Conservation (phyloP, 192 early-diverging fungal species). For the Podila epicladia region DNA sequence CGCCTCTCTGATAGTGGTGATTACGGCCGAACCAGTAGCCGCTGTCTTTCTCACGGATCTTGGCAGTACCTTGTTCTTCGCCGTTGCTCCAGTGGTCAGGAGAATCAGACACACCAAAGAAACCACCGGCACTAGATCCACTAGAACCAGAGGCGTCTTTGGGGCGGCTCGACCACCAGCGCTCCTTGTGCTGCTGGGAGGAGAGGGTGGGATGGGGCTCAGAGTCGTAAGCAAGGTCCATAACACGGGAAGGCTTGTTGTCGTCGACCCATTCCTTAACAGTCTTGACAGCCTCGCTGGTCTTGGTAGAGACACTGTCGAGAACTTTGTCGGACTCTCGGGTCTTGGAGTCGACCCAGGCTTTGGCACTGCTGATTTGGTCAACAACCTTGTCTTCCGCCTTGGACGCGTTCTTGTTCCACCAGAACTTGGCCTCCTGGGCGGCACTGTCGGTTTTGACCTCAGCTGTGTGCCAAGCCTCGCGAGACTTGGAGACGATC, state of each 20-base stretch:
- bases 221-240: neutral
- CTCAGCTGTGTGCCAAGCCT: slow-evolving; percentile 20
- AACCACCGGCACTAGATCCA: neutral
- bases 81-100: slow-evolving; percentile 21
- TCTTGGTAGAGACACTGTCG: neutral
- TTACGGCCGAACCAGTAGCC: slow-evolving; percentile 13
- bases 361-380: slow-evolving; percentile 1
- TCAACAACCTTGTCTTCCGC: neutral
- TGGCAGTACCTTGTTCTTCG: slow-evolving; percentile 18
- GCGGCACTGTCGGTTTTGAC: slow-evolving; percentile 10
- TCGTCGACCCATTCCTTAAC: slow-evolving; percentile 23
- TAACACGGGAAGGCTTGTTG: neutral
- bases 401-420: slow-evolving; percentile 14
- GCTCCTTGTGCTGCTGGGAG: neutral
- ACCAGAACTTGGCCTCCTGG: slow-evolving; percentile 13
- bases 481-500: slow-evolving; percentile 10
- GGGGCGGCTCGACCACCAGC: slow-evolving; percentile 21
- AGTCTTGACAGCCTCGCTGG: slow-evolving; percentile 3
- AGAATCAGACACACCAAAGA: neutral
- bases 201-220: neutral
- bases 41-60: slow-evolving; percentile 16
- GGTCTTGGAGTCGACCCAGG: neutral
- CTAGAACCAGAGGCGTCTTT: neutral
- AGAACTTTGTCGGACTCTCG: slow-evolving; percentile 2
- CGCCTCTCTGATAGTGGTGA: neutral